These are phyloP conservation scores for Polysphondylium violaceum DNA, from an alignment of 78 protist genomes.

Conservation along the genomic window DNA sequence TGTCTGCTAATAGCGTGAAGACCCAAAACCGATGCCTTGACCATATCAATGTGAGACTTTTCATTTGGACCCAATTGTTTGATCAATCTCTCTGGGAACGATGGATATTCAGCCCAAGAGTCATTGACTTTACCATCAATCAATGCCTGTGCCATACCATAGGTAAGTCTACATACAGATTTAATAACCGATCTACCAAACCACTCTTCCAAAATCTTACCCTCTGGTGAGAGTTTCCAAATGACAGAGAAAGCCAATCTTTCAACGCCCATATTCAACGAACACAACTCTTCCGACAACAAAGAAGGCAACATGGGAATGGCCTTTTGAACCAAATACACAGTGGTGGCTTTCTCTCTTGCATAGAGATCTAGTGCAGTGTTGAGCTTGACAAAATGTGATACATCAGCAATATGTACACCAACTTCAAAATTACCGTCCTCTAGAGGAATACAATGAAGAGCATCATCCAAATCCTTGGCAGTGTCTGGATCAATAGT, in stretches of 20 bases:
- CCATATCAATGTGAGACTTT: constrained; percentile 23
- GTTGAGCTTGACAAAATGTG: constrained; percentile 84
- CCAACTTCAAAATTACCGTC: constrained; percentile 89
- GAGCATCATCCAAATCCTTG: constrained; percentile 96
- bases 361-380: constrained; percentile 91
- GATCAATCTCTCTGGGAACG: constrained; percentile 4
- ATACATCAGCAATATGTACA: constrained; percentile 98
- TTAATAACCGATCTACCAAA: constrained; percentile 93
- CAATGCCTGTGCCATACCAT: constrained; percentile 88
- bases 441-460: constrained; percentile 53
- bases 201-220: constrained; percentile 74
- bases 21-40: constrained; percentile 9
- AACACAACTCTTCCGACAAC: constrained; percentile 91
- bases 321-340: constrained; percentile 91
- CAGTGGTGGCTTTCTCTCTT: constrained; percentile 85
- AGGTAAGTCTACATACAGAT: constrained; percentile 90
- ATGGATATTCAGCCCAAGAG: constrained; percentile 29
- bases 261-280: constrained; percentile 92
- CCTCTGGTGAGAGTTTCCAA: constrained; percentile 82
- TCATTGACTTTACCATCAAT: constrained; percentile 49
- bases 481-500: constrained; percentile 96
- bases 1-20: constrained; percentile 52
- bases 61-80: constrained; percentile 44
- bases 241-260: constrained; percentile 92
- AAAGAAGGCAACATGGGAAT: constrained; percentile 95